Evolutionary conservation across 768 basidiomycete species (phyloP).

Genomic region (Russula vinacea): DNA sequence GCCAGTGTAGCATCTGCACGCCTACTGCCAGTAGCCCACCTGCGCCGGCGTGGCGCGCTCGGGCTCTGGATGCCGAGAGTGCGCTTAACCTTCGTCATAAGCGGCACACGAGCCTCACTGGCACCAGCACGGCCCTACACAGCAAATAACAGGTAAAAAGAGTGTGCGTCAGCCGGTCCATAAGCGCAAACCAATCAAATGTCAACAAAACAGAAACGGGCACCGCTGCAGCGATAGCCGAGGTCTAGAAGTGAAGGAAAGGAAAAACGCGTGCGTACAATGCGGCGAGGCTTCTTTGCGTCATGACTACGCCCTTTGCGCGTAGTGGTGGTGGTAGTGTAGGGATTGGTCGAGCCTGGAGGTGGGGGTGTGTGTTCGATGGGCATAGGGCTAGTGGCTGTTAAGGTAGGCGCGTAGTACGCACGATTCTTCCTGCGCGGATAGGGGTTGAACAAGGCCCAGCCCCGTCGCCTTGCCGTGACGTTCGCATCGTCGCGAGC

Average conservation of each 20-base stretch:
- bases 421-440: conserved; percentile 39
- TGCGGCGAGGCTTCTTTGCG: conserved; percentile 44
- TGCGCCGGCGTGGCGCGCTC: conserved; percentile 38
- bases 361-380: conserved; percentile 1
- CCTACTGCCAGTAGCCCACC: neutral
- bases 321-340: conserved; percentile 37
- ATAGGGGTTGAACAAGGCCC: conserved; percentile 17
- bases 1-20: no score
- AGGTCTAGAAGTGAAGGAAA: neutral
- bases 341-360: conserved; percentile 49
- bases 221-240: neutral
- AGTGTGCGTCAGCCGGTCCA: neutral
- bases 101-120: conserved; percentile 44
- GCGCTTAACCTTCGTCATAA: conserved; percentile 53
- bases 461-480: conserved; percentile 17
- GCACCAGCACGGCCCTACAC: conserved; percentile 41
- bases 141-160: no score
- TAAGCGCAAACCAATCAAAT: neutral
- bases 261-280: conserved; percentile 41
- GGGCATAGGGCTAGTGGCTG: neutral
- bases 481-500: neutral
- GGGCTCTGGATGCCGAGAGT: conserved; percentile 48
- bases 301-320: conserved; percentile 44
- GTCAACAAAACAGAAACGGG: neutral
- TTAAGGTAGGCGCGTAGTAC: neutral